Percentiles rank a stretch among this genome's conserved stretches.
Evolutionary conservation across 305 asterid species (phyloP).

Genomic region (Solanum aculeatissimum): DNA sequence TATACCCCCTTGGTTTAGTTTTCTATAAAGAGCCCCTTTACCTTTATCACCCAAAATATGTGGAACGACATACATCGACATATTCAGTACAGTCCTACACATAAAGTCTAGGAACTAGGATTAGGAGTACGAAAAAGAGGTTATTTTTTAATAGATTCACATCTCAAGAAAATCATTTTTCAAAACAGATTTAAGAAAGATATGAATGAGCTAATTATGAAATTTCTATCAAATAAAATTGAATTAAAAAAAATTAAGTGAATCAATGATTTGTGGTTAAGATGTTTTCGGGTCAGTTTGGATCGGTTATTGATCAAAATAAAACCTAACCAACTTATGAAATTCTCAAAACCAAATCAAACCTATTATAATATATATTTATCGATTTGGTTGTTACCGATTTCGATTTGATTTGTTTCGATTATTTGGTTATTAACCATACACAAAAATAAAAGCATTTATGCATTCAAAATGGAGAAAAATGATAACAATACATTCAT

Average conservation of each 20-base stretch:
- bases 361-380: too few relatives aligned
- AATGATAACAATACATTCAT: too few relatives aligned
- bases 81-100: neutral
- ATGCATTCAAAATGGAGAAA: too few relatives aligned
- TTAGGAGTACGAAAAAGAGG: neutral
- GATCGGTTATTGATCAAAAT: too few relatives aligned
- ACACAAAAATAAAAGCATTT: too few relatives aligned
- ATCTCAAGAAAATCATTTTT: neutral
- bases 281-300: too few relatives aligned
- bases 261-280: neutral
- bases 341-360: too few relatives aligned
- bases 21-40: neutral
- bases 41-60: neutral
- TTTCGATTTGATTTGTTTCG: too few relatives aligned
- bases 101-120: neutral
- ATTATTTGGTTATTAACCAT: too few relatives aligned
- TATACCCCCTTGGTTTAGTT: neutral
- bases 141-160: neutral
- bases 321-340: too few relatives aligned
- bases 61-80: neutral
- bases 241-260: neutral
- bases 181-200: neutral
- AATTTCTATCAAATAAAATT: neutral
- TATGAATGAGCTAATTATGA: neutral
- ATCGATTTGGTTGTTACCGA: too few relatives aligned